Percentiles rank a stretch among this genome's conserved stretches.
Evolutionary conservation across 441 rosid genomes (phyloP).

Genomic region (Caryocar brasiliense): DNA sequence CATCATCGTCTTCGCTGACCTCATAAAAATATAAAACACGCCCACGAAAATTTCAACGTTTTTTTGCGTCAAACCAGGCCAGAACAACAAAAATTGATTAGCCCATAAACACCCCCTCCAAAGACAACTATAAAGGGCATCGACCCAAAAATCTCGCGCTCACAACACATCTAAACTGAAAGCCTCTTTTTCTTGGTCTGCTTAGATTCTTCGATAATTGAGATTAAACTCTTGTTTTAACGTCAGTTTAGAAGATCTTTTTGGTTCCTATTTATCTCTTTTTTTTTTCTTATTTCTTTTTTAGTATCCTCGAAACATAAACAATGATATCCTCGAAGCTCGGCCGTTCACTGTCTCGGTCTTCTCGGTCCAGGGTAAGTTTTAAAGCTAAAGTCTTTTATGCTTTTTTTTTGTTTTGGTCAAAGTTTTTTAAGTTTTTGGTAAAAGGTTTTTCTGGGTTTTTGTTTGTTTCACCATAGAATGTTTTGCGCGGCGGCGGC

Average conservation of each 20-base stretch:
- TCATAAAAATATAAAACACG: no score
- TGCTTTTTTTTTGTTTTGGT: neutral
- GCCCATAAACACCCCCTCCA: no score
- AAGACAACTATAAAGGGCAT: no score
- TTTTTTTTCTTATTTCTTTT: neutral
- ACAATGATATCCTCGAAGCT: conserved; percentile 60
- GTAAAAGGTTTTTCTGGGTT: neutral
- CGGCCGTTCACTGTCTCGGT: conserved; percentile 39
- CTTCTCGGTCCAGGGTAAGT: conserved; percentile 48
- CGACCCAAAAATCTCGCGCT: no score
- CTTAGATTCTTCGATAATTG: neutral
- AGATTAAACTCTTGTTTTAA: neutral
- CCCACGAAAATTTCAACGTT: no score
- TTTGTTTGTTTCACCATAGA: conserved; percentile 16
- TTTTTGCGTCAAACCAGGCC: no score
- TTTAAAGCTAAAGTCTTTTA: neutral
- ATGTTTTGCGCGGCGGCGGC: conserved; percentile 16
- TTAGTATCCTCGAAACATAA: neutral
- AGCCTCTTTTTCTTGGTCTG: neutral
- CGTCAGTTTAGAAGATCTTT: no score
- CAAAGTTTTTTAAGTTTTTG: neutral
- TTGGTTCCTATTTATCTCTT: neutral
- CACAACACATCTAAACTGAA: no score
- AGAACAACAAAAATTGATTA: no score
- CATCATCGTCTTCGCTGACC: no score